Conservation (phyloP, 768 basidiomycete genomes). For the Termitomyces sp. region DNA sequence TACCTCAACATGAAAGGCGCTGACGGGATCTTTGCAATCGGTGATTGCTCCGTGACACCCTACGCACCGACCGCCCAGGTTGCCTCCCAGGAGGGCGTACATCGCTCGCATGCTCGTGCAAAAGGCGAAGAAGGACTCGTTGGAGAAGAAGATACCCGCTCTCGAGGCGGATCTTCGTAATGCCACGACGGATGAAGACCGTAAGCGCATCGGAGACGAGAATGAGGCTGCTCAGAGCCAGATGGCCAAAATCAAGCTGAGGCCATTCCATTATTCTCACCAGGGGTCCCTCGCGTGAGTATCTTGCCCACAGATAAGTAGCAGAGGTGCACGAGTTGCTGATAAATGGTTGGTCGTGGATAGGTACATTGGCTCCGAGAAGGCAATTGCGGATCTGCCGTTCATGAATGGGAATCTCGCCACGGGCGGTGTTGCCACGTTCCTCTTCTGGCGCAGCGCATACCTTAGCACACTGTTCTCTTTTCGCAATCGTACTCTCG, state of each 20-base stretch:
- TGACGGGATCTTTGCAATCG: conserved; percentile 83
- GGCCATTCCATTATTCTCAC: conserved; percentile 95
- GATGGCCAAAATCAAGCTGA: conserved; percentile 65
- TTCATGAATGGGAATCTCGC: conserved; percentile 90
- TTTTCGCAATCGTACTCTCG: conserved; percentile 85
- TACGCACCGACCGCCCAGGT: conserved; percentile 99
- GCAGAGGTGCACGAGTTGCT: background rate
- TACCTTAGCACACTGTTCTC: conserved; percentile 96
- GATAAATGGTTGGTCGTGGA: background rate
- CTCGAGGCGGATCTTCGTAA: conserved; percentile 21
- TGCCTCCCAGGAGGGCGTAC: conserved; percentile 91
- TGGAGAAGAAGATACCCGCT: conserved; percentile 34
- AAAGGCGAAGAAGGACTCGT: conserved; percentile 66
- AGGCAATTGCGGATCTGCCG: conserved; percentile 96
- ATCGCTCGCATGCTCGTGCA: conserved; percentile 78
- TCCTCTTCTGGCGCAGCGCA: conserved; percentile 86
- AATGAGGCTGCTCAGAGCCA: conserved; percentile 57
- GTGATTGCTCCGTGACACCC: conserved; percentile 89
- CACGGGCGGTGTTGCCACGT: conserved; percentile 87
- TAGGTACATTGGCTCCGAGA: conserved; percentile 90
- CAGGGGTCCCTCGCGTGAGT: conserved; percentile 84
- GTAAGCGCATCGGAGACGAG: conserved; percentile 37
- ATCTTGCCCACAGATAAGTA: background rate
- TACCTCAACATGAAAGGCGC: conserved; percentile 77
- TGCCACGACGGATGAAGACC: conserved; percentile 31